Evolutionary conservation across 2,329 filamentous ascomycete species (phyloP), one percentile per base, ranked within the genome.

Genomic region (Pseudogymnoascus sp.): DNA sequence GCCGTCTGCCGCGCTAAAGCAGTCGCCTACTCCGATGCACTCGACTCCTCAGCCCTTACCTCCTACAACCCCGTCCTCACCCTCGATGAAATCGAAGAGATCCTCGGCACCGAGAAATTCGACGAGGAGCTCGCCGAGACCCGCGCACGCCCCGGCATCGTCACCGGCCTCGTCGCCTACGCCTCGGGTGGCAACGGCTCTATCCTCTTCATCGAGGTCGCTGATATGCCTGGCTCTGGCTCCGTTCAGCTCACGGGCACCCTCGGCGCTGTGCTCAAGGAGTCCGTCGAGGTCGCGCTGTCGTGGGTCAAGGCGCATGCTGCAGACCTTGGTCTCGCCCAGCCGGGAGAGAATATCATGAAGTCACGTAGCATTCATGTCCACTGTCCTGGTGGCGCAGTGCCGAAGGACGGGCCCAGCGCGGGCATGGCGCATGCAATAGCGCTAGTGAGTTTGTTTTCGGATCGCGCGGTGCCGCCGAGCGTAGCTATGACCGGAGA

Each of bases 231-330:
- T 0, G 95, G 95, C 47, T 88, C 85, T 63, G 95, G 95, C 35
- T 87, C 89, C 62, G 91, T 99, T 37, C 95, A 97, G 77, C 86
- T 99, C 26, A 99, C 95, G 1, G 95, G 95, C 66, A 97, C 96
- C 75, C 86, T 99, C 6, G 95, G 95, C 67, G 93, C 97, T 70
- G 95, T 99, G 31, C 85, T 99, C 64, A 97, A 97, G 77, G 95
- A 99, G 76, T 93, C 88, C 67, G 95, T 97, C 44, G 93, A 97
- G 75, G 95, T 99, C 19, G 95, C 95, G 10, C 82, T 97, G 35
- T 93, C 89, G 14, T 99, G 95, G 95, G 95, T 99, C 61, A 97
- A 97, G 76, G 90, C 91, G 3, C 93, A 99, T 74, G 93, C 93
- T 2, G 97, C 89, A 71, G 91, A 96, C 72, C 82, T 99, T 11